Evolutionary conservation across 495 filamentous ascomycete genomes (phyloP), one percentile per base, ranked within the genome.

Genomic region (Margaritispora aquatica): DNA sequence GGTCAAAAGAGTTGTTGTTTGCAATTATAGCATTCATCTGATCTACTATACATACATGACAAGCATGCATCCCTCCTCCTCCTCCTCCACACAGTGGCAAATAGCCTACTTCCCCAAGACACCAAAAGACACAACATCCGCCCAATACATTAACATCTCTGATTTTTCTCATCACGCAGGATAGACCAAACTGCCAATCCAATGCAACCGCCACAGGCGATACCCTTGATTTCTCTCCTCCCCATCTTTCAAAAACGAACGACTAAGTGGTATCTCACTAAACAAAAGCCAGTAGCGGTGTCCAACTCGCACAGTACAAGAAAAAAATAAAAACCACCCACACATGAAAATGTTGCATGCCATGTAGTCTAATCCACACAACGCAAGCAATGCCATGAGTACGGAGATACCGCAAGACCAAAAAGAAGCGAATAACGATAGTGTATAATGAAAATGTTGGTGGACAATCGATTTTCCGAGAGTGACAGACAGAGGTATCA

Each of bases 291-390:
- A 44, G 38, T 44, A 44, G 15, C 15, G 19, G 38, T 44, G n/a
- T n/a, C n/a, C n/a, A 44, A 17, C 38, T 8, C 3, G 7, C 7
- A 13, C 51, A 21, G 19, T 24, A 57, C 27, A 19, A 57, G 38
- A 26, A 1, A 20, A 47, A 46, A 49, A 15, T 23, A 38, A 41
- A 29, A 48, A 41, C 29, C 24, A 26, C 54, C 54, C 22, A 49
- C 1, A n/a, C 38, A 44, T 17, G 38, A 17, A 17, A 44, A 15
- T 8, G 10, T 44, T 10, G n/a, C n/a, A n/a, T 44, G 38, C 22
- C 41, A 48, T 29, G 27, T 53, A 31, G 54, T 57, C 41, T 49
- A 48, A 31, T 53, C 38, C 54, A 57, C 47, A 57, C 26, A 48
- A 55, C 17, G 53, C 53, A 55, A 44, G 53, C 53, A 8, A 44